Conservation (phyloP, 75 land plant species). For the Pinus taeda region DNA sequence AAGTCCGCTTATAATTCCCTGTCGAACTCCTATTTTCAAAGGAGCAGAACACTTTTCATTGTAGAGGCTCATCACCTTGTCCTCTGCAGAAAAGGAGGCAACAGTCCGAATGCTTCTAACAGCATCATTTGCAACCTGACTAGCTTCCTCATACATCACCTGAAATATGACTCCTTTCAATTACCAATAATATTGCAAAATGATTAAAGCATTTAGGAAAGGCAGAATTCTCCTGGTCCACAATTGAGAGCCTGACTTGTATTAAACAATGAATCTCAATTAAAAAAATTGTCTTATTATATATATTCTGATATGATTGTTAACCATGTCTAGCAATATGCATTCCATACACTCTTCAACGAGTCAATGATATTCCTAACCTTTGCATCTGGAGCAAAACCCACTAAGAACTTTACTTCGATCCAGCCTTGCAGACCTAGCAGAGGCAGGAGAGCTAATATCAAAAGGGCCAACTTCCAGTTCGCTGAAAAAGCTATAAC, state of each 20-base stretch:
- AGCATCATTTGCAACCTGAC: conserved; percentile 87
- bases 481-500: conserved; percentile 48
- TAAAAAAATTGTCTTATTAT: neutral
- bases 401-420: conserved; percentile 35
- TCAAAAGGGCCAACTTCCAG: conserved; percentile 46
- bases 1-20: conserved; percentile 73
- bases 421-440: conserved; percentile 33
- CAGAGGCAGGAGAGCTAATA: conserved; percentile 45
- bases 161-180: neutral
- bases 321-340: neutral
- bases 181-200: neutral
- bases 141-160: conserved; percentile 77
- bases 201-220: neutral
- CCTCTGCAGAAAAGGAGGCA: conserved; percentile 81
- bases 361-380: conserved; percentile 15
- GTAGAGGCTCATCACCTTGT: conserved; percentile 69
- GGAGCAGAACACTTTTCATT: conserved; percentile 50
- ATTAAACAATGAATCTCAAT: neutral
- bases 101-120: conserved; percentile 82
- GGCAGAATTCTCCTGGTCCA: neutral
- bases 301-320: neutral
- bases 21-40: conserved; percentile 53
- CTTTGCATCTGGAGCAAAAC: conserved; percentile 62
- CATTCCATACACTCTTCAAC: neutral
- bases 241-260: neutral